Conservation (phyloP, 768 basidiomycete species). For the Russula virescens region DNA sequence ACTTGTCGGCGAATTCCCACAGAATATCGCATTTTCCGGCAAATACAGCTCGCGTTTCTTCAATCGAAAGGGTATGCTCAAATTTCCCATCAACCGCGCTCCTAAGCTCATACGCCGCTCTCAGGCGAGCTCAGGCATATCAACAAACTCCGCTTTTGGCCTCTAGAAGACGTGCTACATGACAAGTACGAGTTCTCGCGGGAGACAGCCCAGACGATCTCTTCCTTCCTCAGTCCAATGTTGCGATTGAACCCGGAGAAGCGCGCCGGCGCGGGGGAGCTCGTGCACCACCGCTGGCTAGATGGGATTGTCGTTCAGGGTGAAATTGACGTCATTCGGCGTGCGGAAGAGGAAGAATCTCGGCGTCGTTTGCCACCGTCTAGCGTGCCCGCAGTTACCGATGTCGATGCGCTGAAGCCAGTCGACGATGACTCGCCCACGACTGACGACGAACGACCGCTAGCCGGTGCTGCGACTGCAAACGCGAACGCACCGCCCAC, state of each 20-base stretch:
- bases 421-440: conserved; percentile 48
- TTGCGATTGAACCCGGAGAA: conserved; percentile 83
- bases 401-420: conserved; percentile 67
- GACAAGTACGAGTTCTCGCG: conserved; percentile 95
- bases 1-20: conserved; percentile 86
- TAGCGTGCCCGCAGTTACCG: conserved; percentile 24
- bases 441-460: conserved; percentile 18
- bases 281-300: conserved; percentile 84
- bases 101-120: neutral
- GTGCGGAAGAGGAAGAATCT: conserved; percentile 52
- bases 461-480: neutral
- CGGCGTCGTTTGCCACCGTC: conserved; percentile 26
- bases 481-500: conserved; percentile 16
- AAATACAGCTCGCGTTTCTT: conserved; percentile 96
- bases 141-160: conserved; percentile 90
- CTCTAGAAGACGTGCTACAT: conserved; percentile 69
- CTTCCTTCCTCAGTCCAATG: conserved; percentile 85
- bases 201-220: conserved; percentile 73
- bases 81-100: neutral
- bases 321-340: conserved; percentile 74
- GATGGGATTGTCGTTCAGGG: conserved; percentile 82
- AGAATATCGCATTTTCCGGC: conserved; percentile 75
- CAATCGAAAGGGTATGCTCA: conserved; percentile 77
- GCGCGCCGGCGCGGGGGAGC: conserved; percentile 81
- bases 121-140: conserved; percentile 87